These are phyloP conservation scores for Abelmoschus esculentus DNA, from an alignment of 345 rosid genomes.

Conservation along the genomic window DNA sequence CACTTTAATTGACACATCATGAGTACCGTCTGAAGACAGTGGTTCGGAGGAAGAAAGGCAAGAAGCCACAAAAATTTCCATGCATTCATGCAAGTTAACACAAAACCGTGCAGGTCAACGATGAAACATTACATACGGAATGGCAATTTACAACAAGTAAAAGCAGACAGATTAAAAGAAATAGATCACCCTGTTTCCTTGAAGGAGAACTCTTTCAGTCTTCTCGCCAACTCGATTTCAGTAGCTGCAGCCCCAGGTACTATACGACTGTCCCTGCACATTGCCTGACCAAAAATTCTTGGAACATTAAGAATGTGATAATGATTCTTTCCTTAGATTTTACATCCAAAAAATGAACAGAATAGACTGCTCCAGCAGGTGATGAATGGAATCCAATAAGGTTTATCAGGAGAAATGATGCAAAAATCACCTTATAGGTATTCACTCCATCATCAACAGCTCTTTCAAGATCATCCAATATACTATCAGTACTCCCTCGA, in stretches of 20 bases:
- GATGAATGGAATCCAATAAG: neutral
- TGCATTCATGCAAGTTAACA: neutral
- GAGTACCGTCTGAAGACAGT: neutral
- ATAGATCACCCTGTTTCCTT: constrained; percentile 78
- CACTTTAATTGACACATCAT: neutral
- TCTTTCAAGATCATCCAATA: constrained; percentile 95
- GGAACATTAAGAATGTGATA: neutral
- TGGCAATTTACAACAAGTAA: neutral
- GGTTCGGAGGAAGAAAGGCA: neutral
- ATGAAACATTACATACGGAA: neutral
- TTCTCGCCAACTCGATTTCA: constrained; percentile 90
- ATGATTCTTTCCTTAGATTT: neutral
- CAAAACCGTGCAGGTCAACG: neutral
- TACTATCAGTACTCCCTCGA: constrained; percentile 94
- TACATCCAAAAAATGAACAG: neutral
- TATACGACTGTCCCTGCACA: constrained; percentile 94
- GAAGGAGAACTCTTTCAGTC: constrained; percentile 82
- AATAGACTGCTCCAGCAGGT: neutral
- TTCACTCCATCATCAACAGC: constrained; percentile 99
- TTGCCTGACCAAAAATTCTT: constrained; percentile 43
- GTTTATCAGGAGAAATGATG: neutral
- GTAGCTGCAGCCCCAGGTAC: constrained; percentile 98
- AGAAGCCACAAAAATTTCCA: neutral
- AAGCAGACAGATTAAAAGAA: neutral
- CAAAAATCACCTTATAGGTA: constrained; percentile 68